A percentile compares a stretch with the other conserved stretches of the same genome.
These are phyloP conservation scores for Talaromyces marneffei DNA, from an alignment of 2,329 filamentous ascomycete species.

Conservation along the genomic window DNA sequence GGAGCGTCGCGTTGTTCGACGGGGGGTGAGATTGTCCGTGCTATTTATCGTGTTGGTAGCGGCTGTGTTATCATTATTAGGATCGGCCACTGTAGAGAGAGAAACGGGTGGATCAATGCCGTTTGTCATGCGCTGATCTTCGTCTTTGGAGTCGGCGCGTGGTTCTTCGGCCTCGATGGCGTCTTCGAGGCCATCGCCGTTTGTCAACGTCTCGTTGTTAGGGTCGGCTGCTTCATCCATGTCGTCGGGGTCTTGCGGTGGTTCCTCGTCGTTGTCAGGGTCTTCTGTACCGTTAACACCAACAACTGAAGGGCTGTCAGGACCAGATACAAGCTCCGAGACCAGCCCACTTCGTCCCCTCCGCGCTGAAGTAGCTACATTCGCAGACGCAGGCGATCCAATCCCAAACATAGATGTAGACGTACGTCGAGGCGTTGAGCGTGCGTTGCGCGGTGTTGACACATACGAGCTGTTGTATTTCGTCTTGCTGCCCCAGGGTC, in stretches of 20 bases:
- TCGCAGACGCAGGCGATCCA: constrained; percentile 25
- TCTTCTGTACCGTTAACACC: neutral
- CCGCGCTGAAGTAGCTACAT: constrained; percentile 12
- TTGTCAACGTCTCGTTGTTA: neutral
- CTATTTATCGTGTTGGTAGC: neutral
- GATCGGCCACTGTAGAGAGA: neutral
- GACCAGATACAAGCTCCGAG: constrained; percentile 1
- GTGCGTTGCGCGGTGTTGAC: constrained; percentile 28
- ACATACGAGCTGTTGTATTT: constrained; percentile 24
- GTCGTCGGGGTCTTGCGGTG: neutral
- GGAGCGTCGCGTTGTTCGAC: constrained; percentile 11
- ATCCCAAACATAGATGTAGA: constrained; percentile 22
- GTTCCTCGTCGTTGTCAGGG: neutral
- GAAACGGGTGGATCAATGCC: neutral
- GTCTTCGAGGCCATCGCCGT: neutral
- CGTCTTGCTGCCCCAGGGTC: constrained; percentile 32
- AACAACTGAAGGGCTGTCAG: neutral
- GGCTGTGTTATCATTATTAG: neutral
- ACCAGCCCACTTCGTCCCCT: constrained; percentile 32
- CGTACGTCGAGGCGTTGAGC: constrained; percentile 32
- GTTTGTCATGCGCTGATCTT: neutral
- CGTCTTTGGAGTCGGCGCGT: neutral
- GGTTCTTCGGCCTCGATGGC: neutral
- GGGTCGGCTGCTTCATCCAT: neutral
- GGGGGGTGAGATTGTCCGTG: constrained; percentile 1